Conservation (phyloP, 805 yeast species). For the Candida broadrunensis region DNA sequence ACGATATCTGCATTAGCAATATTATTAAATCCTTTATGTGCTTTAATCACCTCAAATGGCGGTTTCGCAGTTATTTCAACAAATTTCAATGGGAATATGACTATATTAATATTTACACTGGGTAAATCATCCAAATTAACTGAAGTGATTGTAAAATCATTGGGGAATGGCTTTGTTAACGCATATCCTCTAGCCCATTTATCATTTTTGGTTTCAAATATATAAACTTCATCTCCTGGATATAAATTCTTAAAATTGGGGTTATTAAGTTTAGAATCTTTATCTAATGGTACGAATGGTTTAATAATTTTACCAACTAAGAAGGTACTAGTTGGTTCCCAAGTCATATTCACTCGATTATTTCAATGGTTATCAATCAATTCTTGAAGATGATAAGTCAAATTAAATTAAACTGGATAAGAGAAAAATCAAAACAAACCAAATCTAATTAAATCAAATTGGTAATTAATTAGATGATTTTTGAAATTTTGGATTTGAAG, state of each 20-base stretch:
- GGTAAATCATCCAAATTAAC: slow-evolving; percentile 64
- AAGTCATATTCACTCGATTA: slow-evolving; percentile 21
- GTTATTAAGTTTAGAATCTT: slow-evolving; percentile 35
- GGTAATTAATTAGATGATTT: too few species aligned
- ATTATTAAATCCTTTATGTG: slow-evolving; percentile 26
- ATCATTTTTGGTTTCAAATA: slow-evolving; percentile 60
- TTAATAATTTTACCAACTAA: slow-evolving; percentile 35
- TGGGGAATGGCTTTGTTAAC: slow-evolving; percentile 64
- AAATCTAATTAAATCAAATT: too few species aligned
- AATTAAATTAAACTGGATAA: background rate
- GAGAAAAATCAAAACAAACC: too few species aligned
- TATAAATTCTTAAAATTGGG: slow-evolving; percentile 51
- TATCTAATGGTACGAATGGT: slow-evolving; percentile 41
- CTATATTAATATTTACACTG: slow-evolving; percentile 49
- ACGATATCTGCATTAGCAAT: slow-evolving; percentile 18
- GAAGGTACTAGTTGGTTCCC: slow-evolving; percentile 37
- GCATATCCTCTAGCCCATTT: slow-evolving; percentile 83
- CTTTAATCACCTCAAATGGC: slow-evolving; percentile 29
- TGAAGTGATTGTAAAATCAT: slow-evolving; percentile 61
- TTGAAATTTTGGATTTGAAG: too few species aligned
- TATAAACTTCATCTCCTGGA: slow-evolving; percentile 75
- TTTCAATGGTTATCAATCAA: background rate
- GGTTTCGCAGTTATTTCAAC: slow-evolving; percentile 44
- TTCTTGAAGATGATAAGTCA: too few species aligned
- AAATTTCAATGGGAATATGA: slow-evolving; percentile 59